Percentiles rank a stretch among this genome's conserved stretches.
phyloP scores from a whole-genome alignment of 345 rosid genomes.

The Rhodomyrtus tomentosa region DNA sequence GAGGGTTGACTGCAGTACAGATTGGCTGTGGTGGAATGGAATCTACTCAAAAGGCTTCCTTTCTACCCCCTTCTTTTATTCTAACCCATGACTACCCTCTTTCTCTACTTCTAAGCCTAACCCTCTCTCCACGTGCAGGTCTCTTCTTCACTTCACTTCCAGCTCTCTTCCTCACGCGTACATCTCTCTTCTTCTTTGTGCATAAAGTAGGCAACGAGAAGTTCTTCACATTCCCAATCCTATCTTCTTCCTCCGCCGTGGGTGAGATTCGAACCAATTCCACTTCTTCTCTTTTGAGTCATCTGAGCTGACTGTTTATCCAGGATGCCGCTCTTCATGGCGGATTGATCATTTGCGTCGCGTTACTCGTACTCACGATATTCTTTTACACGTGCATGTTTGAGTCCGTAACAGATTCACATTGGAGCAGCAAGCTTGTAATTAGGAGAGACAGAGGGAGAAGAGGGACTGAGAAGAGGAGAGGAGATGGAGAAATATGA shows the following conservation, averaged over 20 bases:
- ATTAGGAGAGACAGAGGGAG: background rate
- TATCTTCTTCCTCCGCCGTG: background rate
- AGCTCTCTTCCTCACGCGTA: background rate
- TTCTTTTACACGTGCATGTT: background rate
- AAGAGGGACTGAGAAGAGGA: conserved; percentile 45
- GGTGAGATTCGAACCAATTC: background rate
- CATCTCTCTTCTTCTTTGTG: too few relatives aligned
- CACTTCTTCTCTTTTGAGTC: background rate
- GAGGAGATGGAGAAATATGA: conserved; percentile 74
- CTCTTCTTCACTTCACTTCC: background rate
- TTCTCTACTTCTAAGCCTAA: background rate
- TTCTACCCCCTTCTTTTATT: background rate
- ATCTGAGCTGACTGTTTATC: background rate
- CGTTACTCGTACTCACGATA: background rate
- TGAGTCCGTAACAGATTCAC: background rate
- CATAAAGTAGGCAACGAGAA: background rate
- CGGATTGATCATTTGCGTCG: background rate
- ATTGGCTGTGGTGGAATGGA: background rate
- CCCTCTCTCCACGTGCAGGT: background rate
- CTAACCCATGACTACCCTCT: background rate
- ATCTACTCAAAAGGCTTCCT: background rate
- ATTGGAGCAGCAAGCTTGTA: background rate
- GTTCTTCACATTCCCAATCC: background rate
- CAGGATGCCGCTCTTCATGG: background rate
- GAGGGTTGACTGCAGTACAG: background rate